Base-by-base conservation (phyloP, 805 yeast genomes). In the Jamesozyma jinghongensis region DNA sequence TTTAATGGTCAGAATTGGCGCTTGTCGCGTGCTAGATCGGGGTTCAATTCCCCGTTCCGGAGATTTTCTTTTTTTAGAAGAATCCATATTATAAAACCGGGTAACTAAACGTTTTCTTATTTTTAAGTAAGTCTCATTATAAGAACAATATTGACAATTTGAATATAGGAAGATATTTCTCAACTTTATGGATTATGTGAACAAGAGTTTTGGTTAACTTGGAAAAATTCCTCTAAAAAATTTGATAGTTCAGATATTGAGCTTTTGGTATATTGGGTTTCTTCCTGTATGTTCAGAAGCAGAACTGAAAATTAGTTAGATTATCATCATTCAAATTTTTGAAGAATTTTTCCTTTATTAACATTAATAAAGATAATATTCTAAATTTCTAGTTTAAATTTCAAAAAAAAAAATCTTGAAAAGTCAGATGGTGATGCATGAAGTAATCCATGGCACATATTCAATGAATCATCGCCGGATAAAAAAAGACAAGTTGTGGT, bases 381-480 rank as follows among this genome's bases (percentile, higher is more conserved):
- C 26, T 22, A 14, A 20, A 26, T 19, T 38, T 19, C 20, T 25
- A 25, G 5, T 4, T 34, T 4, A 19, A 26, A 28, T 28, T 48
- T 41, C 36, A 42, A 27, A 29, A 25, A 22, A 11, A 16, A 28
- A 20, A 13, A 31, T 13, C 26, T 27, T 26, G 34, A 31, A 41
- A 42, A 52, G 58, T 85, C 95, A 85, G 95, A 82, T 85, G 95
- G 95, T 85, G 94, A 85, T 85, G 95, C 95, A 85, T 85, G 95
- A 77, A 51, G 68, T 68, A 35, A 75, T 79, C 84, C 83, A 67
- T 66, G 82, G 92, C 80, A 79, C 92, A 84, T 72, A 70, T 61
- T 64, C 58, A 31, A 42, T 44, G 59, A 59, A 62, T 61, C 66
- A 62, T 62, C 66, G 63, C 64, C 63, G 64, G 66, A 61, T 58